A percentile compares a stretch with the other conserved stretches of the same genome.
Evolutionary conservation across 495 filamentous ascomycete genomes (phyloP).

Genomic region (Extremus antarcticus): DNA sequence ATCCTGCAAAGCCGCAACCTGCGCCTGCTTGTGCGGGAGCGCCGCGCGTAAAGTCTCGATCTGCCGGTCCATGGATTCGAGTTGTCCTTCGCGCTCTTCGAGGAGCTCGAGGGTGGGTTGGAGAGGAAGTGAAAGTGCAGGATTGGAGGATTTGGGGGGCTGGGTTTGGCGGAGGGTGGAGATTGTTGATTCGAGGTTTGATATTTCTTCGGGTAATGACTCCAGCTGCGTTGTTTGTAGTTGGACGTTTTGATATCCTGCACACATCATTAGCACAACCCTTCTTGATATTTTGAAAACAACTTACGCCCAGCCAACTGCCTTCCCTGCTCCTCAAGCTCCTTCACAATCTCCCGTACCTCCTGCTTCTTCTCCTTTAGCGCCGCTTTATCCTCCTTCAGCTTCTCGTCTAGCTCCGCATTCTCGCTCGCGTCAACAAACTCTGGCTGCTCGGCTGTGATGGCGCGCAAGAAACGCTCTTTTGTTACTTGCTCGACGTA

Average conservation of each 20-base stretch:
- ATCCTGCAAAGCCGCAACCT: constrained; percentile 57
- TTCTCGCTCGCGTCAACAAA: constrained; percentile 77
- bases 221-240: constrained; percentile 48
- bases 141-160: constrained; percentile 30
- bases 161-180: constrained; percentile 39
- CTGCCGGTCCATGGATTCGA: constrained; percentile 55
- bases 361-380: constrained; percentile 71
- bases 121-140: constrained; percentile 41
- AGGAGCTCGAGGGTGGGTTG: constrained; percentile 48
- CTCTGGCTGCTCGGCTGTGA: constrained; percentile 75
- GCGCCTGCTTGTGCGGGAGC: constrained; percentile 60
- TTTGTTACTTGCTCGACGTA: constrained; percentile 77
- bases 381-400: constrained; percentile 60
- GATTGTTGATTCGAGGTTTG: constrained; percentile 50
- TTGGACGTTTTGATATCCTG: constrained; percentile 53
- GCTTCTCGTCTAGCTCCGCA: constrained; percentile 59
- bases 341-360: constrained; percentile 58
- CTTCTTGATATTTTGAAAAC: neutral
- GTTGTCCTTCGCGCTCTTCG: constrained; percentile 48
- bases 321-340: constrained; percentile 57
- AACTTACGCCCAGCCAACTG: constrained; percentile 40
- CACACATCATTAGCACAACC: neutral
- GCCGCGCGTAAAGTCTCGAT: constrained; percentile 52
- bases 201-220: constrained; percentile 51
- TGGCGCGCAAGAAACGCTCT: constrained; percentile 65